Evolutionary conservation across 106 monocot genomes (phyloP).

Genomic region (Dendrobium chrysotoxum): DNA sequence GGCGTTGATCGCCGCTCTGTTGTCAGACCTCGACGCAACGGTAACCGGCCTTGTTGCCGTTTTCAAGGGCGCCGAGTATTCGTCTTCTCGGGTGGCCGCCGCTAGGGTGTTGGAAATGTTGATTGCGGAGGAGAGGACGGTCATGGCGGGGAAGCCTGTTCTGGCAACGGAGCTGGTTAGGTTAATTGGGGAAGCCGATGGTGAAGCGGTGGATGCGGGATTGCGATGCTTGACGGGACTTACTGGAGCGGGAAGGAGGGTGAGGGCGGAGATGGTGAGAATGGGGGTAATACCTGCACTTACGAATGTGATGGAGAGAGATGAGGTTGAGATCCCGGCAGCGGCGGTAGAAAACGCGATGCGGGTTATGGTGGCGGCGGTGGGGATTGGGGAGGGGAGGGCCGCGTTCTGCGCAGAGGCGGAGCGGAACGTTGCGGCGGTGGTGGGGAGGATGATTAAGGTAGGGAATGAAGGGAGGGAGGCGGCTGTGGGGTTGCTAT

Average conservation of each 20-base stretch:
- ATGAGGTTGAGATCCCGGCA: constrained; percentile 10
- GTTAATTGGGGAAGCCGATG: constrained; percentile 17
- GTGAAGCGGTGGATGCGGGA: constrained; percentile 21
- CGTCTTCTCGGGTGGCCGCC: constrained; percentile 3
- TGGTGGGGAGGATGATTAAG: constrained; percentile 36
- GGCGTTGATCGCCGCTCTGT: neutral
- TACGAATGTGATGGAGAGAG: constrained; percentile 14
- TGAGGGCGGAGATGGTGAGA: constrained; percentile 13
- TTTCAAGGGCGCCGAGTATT: neutral
- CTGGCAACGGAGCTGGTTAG: constrained; percentile 36
- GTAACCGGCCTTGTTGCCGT: constrained; percentile 5
- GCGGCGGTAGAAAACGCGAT: constrained; percentile 32
- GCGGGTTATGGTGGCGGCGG: constrained; percentile 25
- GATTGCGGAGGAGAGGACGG: constrained; percentile 17
- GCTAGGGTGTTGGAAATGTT: constrained; percentile 20
- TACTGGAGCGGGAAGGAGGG: neutral
- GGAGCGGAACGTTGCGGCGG: constrained; percentile 14
- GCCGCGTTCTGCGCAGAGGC: constrained; percentile 20
- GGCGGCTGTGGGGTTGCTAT: constrained; percentile 47
- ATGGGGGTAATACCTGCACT: constrained; percentile 22
- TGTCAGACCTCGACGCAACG: constrained; percentile 6
- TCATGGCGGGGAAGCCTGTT: constrained; percentile 23
- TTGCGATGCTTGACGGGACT: constrained; percentile 28
- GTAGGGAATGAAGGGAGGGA: constrained; percentile 37
- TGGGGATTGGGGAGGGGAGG: constrained; percentile 37